Evolutionary conservation across 1,284 basidiomycete genomes (phyloP), one percentile per base, ranked within the genome.

Genomic region (Ganoderma sinense): DNA sequence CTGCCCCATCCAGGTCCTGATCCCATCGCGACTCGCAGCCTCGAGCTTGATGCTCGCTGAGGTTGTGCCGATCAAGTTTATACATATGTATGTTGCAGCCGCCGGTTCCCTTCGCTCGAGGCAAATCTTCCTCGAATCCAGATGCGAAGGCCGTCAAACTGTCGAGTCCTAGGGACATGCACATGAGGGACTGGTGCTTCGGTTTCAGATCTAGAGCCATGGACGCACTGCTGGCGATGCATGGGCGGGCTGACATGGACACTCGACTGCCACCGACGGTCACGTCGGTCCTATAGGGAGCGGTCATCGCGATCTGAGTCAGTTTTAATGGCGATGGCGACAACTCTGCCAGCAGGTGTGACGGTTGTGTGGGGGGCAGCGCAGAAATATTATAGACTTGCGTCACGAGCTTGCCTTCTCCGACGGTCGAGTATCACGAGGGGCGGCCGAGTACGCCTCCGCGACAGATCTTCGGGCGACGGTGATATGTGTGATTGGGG

Each of bases 391-490:
- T 39, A 23, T 39, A 23, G 59, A 29, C 20, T 33, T 59, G 56
- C 31, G 20, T 59, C 56, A 13, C 48, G 56, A 18, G 26, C 33
- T 20, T 39, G 56, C 39, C 39, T 43, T 61, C 39, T 41, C 59
- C 39, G 23, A 41, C n/a, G 59, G n/a, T 26, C 39, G 36, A 23
- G 39, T 40, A 39, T 61, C 59, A 61, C 39, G 59, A 41, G 45
- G 31, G n/a, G 62, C 31, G 26, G 18, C 45, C 33, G n/a, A 48
- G 48, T 31, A 31, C 61, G 31, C 29, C n/a, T 33, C 26, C 63
- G 36, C 51, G 48, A 56, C 51, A 56, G 29, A 64, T 64, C 62
- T 36, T 55, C 63, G 48, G 18, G 20, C 33, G 62, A 64, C 13
- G 36, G 33, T 55, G 48, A 55, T 55, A 36, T 43, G 20, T 13